Conservation (phyloP, 345 rosid species). For the Cardamine resedifolia region DNA sequence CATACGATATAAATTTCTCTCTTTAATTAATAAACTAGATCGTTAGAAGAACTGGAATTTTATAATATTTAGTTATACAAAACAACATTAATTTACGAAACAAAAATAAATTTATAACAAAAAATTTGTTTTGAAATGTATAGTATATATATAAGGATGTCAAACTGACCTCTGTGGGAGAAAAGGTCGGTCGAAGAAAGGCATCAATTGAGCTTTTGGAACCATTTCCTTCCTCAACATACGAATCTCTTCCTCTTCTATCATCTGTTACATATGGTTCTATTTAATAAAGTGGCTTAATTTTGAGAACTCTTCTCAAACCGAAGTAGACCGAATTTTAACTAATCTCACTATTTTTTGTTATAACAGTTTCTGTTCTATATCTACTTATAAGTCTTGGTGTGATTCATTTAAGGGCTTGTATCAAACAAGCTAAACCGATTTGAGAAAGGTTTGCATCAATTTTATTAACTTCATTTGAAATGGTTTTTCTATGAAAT, state of each 20-base stretch:
- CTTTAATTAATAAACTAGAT: not conserved
- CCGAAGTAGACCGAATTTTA: not conserved
- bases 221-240: constrained; percentile 79
- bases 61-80: not conserved
- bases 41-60: not conserved
- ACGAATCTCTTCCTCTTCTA: constrained; percentile 75
- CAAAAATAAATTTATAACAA: not conserved
- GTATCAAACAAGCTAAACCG: not conserved
- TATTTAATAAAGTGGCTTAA: not conserved
- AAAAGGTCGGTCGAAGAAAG: constrained; percentile 75
- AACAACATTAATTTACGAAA: not conserved
- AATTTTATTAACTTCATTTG: not conserved
- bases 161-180: constrained; percentile 59
- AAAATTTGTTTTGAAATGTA: not conserved
- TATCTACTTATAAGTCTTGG: not conserved
- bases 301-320: not conserved
- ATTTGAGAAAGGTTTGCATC: not conserved
- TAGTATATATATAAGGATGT: not conserved
- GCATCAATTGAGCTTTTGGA: constrained; percentile 87
- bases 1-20: not conserved
- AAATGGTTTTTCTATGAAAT: not conserved
- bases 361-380: not conserved
- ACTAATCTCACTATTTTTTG: not conserved
- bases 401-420: not conserved
- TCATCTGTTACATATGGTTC: constrained; percentile 46